Evolutionary conservation across 805 yeast species (phyloP), one percentile per base, ranked within the genome.

Genomic region (Helenozyma rhizophorensis): DNA sequence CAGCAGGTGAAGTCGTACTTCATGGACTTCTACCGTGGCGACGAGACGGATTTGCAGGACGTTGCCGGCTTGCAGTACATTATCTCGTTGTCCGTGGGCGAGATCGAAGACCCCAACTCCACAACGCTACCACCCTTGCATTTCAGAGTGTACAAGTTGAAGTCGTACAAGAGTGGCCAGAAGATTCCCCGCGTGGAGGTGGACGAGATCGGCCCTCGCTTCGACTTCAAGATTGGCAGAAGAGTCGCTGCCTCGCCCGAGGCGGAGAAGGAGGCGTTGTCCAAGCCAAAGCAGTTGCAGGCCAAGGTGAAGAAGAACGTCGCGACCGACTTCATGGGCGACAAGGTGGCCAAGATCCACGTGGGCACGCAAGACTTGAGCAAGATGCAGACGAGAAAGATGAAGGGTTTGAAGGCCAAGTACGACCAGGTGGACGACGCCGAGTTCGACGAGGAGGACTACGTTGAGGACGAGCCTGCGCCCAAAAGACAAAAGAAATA

Each of bases 11-110:
- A 90, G 63, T 87, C 96, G 1, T 68, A 89, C 45, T 88, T 93
- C 52, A 53, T 93, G 45, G 98, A 93, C 61, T 83, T 93, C 58
- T 93, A 81, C 72, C 73, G 94, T 48, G 97, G 88, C 28, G 87
- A 84, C 47, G 78, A 73, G 33, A 78, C 88, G 15, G 81, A 77
- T 37, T 66, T 83, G 50, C 88, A 87, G 53, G 98, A 93, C 58
- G 95, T 90, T 27, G 94, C 96, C 2, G 97, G 97, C 30, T 70
- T 93, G 47, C 97, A 93, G 61, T 84, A 86, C 56, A 82, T 93
- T 32, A 87, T 93, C 46, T 75, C 95, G 3, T 63, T 93, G 34
- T 76, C 87, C 22, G 80, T 82, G 2, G 80, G 82, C 12, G 80
- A 80, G 48, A 78, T 78, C 36, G 93, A 84, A 47, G 89, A 84